Percentiles rank a stretch among this genome's conserved stretches.
These are phyloP conservation scores for Acacia pycnantha DNA, from an alignment of 331 rosid species.

Conservation along the genomic window DNA sequence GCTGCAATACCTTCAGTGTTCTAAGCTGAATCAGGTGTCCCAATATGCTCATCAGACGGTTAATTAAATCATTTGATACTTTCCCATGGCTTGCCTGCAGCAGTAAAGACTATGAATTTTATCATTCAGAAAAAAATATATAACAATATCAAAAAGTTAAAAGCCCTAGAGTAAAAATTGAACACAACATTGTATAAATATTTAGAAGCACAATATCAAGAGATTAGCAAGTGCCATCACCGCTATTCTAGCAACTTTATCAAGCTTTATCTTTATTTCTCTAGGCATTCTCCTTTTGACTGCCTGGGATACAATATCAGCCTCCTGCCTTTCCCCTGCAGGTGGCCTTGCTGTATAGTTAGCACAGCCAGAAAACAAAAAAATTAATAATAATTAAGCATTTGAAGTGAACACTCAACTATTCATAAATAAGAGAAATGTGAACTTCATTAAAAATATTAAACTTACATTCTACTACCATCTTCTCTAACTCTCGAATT, in stretches of 20 bases:
- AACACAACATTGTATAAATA: not conserved
- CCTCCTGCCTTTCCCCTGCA: constrained; percentile 73
- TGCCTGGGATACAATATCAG: constrained; percentile 69
- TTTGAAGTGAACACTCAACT: constrained; percentile 6
- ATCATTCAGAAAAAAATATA: not conserved
- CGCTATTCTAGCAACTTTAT: constrained; percentile 95
- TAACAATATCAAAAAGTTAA: constrained; percentile 14
- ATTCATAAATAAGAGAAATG: constrained; percentile 10
- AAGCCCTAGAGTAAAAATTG: not conserved
- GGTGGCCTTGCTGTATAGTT: constrained; percentile 90
- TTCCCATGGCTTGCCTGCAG: constrained; percentile 96
- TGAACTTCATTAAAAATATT: constrained; percentile 29
- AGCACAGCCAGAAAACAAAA: not conserved
- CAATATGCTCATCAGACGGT: constrained; percentile 82
- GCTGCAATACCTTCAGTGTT: constrained; percentile 78
- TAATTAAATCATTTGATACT: constrained; percentile 75
- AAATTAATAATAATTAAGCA: not conserved
- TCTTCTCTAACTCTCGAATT: constrained; percentile 79
- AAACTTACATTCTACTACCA: constrained; percentile 86
- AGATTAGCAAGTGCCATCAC: constrained; percentile 42
- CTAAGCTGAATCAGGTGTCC: constrained; percentile 97
- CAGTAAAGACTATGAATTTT: constrained; percentile 27
- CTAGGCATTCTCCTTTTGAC: constrained; percentile 90
- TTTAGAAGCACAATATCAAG: constrained; percentile 15
- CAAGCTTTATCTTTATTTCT: constrained; percentile 91